Evolutionary conservation across 2,329 filamentous ascomycete species (phyloP).

Genomic region (Trichophyton verrucosum): DNA sequence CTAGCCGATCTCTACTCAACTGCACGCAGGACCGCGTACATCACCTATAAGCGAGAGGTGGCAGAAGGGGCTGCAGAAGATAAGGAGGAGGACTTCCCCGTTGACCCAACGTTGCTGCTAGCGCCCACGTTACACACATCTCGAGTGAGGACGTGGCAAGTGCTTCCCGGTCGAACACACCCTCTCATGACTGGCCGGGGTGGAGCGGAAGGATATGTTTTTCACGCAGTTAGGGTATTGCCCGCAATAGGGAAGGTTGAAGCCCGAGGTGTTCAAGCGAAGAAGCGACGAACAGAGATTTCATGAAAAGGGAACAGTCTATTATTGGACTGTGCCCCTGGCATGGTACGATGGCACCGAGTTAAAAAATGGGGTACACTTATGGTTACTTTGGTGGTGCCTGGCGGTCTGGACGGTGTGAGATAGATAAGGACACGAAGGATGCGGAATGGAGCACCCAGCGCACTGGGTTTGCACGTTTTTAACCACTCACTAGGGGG

Average conservation of each 20-base stretch:
- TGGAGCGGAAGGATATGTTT: slow-evolving; percentile 80
- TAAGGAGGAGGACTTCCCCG: slow-evolving; percentile 57
- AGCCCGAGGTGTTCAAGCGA: slow-evolving; percentile 60
- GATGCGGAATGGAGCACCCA: not conserved
- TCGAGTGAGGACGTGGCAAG: slow-evolving; percentile 71
- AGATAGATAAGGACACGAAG: not conserved
- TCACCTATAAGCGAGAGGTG: slow-evolving; percentile 25
- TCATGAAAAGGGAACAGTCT: not conserved
- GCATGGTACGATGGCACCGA: too few relatives aligned
- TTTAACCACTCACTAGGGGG: not conserved
- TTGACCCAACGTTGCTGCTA: slow-evolving; percentile 76
- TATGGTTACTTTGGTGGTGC: not conserved
- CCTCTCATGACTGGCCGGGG: slow-evolving; percentile 83
- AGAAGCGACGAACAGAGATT: slow-evolving; percentile 43
- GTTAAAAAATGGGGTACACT: not conserved
- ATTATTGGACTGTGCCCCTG: not conserved
- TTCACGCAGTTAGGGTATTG: slow-evolving; percentile 69
- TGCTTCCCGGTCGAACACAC: slow-evolving; percentile 81
- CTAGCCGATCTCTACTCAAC: slow-evolving; percentile 78
- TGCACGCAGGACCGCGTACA: slow-evolving; percentile 61
- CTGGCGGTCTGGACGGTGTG: not conserved
- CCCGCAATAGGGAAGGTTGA: slow-evolving; percentile 69
- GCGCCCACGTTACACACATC: slow-evolving; percentile 71
- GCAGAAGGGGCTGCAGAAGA: slow-evolving; percentile 19
- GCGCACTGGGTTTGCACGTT: not conserved